phyloP scores from a whole-genome alignment of 2,329 filamentous ascomycete species.

The Cladosporium sp. region DNA sequence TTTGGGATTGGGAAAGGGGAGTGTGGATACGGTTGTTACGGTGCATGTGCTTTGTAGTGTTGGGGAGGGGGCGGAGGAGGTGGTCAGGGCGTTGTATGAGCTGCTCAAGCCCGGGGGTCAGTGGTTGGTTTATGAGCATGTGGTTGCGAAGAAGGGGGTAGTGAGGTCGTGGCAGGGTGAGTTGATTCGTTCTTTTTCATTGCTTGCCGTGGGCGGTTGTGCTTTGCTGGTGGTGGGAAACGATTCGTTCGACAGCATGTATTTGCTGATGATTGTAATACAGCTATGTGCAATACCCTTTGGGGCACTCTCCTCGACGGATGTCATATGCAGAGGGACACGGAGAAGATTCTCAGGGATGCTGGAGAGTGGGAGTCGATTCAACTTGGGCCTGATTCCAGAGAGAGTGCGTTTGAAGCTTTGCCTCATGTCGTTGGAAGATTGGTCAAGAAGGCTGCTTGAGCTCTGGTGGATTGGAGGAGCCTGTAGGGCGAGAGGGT shows the following conservation, averaged over 20 bases:
- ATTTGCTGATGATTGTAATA: neutral
- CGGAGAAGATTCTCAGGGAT: neutral
- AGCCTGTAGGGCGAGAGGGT: too few species aligned
- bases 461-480: too few species aligned
- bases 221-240: too few species aligned
- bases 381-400: neutral
- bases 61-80: conserved; percentile 48
- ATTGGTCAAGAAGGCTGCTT: conserved; percentile 2
- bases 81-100: conserved; percentile 49
- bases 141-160: conserved; percentile 23
- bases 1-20: conserved; percentile 46
- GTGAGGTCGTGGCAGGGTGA: conserved; percentile 4
- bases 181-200: neutral
- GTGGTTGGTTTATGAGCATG: conserved; percentile 59
- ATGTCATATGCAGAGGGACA: conserved; percentile 1
- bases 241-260: too few species aligned
- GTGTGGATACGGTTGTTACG: conserved; percentile 52
- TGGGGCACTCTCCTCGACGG: conserved; percentile 5
- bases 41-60: conserved; percentile 58
- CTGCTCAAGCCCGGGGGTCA: conserved; percentile 55
- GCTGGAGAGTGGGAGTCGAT: conserved; percentile 10
- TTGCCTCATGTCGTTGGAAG: conserved; percentile 7
- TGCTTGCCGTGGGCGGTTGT: neutral
- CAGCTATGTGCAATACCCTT: neutral
- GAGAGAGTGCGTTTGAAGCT: conserved; percentile 3